Base-by-base conservation (phyloP, 257 asterid species). In the Solanum corneliomulleri region DNA sequence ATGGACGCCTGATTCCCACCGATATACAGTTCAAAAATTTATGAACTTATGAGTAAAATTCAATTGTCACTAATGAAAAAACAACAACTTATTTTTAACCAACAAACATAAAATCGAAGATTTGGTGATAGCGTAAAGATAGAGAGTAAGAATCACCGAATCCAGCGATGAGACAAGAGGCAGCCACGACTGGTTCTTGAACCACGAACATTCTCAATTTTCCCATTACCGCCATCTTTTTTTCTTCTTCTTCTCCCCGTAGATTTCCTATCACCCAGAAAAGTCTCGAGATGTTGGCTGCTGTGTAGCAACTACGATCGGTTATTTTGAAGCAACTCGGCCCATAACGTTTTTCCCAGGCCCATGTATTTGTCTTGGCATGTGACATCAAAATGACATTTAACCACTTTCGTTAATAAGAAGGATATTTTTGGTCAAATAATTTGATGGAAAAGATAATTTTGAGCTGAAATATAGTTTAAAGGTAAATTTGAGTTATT, bases 91-190 rank as follows among this genome's bases (percentile, higher is more conserved):
- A 77, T 42, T 27, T 25, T 78, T 27, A 33, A 45, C 5, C 12
- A 6, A 23, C 33, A 41, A 75, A 23, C 18, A 41, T 45, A 78
- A 78, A 45, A 78, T 78, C 66, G 25, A 15, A 77, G 84, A 44
- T 76, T 76, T 16, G 37, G 23, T 4, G 42, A 45, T 15, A 9
- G 41, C 9, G 60, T 77, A 39, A 12, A 49, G 37, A 45, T 42
- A 52, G 89, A 85, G 16, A 85, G 10, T 11, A 49, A 76, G 20
- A 88, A 91, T 83, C 60, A 96, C 98, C 99, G 37, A 96, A 90
- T 71, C 98, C 99, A 37, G 95, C 98, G 89, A 96, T 93, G 85
- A 96, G 93, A 89, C 94, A 92, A 89, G 99, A 96, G 75, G 98
- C 97, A 27, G 97, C 93, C 11, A 96, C 98, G 11, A 95, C 93